These are phyloP conservation scores for Wickerhamomyces rabaulensis DNA, from an alignment of 805 yeast species.

Conservation along the genomic window DNA sequence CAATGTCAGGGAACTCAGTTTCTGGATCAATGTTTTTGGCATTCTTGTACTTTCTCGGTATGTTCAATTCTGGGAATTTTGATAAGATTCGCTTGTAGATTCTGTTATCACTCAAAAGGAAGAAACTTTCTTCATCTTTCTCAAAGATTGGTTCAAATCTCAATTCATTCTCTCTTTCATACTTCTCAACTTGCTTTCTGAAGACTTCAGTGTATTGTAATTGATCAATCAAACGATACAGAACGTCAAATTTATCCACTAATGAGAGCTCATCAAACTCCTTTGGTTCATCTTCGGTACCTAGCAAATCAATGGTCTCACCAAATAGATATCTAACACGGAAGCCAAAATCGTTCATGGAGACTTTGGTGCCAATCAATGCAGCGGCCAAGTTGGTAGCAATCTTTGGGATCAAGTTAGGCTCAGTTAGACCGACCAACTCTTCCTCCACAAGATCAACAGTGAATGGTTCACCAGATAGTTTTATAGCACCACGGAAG, in stretches of 20 bases:
- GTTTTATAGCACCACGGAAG: conserved; percentile 45
- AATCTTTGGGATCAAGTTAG: conserved; percentile 37
- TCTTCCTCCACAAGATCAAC: conserved; percentile 56
- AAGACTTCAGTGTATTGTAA: conserved; percentile 40
- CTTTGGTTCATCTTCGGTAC: conserved; percentile 22
- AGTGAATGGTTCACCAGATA: conserved; percentile 49
- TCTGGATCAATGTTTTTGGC: conserved; percentile 25
- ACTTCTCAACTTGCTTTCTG: conserved; percentile 41
- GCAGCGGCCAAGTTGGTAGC: conserved; percentile 24
- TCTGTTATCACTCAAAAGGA: conserved; percentile 47
- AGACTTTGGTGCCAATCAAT: conserved; percentile 18
- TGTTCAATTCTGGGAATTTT: conserved; percentile 26
- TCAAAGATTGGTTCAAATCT: conserved; percentile 29
- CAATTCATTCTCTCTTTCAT: conserved; percentile 24
- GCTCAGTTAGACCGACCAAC: conserved; percentile 39
- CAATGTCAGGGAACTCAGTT: conserved; percentile 25
- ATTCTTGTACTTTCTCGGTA: conserved; percentile 30
- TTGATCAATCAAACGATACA: conserved; percentile 39
- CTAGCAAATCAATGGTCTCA: conserved; percentile 16
- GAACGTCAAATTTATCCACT: conserved; percentile 43
- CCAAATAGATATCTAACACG: conserved; percentile 23
- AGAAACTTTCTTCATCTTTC: conserved; percentile 21
- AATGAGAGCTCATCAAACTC: conserved; percentile 37
- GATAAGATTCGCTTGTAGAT: conserved; percentile 36
- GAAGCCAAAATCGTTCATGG: conserved; percentile 21